Base-by-base conservation (phyloP, 208 protist genomes). In the Naegleria gruberi region DNA sequence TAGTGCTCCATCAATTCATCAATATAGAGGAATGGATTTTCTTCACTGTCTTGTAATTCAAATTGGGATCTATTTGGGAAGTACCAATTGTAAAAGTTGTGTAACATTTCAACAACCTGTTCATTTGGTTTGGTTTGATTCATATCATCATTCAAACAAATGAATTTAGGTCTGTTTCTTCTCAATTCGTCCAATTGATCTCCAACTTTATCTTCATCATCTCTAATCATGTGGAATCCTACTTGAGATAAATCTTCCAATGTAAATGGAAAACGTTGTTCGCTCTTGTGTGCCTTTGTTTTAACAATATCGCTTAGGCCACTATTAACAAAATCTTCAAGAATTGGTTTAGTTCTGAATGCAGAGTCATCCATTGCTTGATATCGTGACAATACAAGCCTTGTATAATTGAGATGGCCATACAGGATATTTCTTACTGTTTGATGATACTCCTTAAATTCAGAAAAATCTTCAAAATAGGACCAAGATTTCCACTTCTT, bases 81-180 rank as follows among this genome's bases (percentile, higher is more conserved):
- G 37, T 87, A 87, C 82, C 87, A 90, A 17, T 46, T 8, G 77
- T 57, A 90, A 17, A 82, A 90, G 5, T 90, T 19, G 41, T 77
- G 43, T 17, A 90, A n/a, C 23, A 44, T 15, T 34, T 82, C 30
- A 37, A 90, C 81, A 30, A 87, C 74, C 85, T 37, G 44, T 5
- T 44, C 45, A 6, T 82, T 47, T 74, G 93, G 92, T 40, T 93
- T 30, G 0, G 46, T 90, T 74, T 95, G 90, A 81, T 95, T 91
- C 51, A 96, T 94, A 91, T 96, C 94, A 89, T 96, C 94, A 83
- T 96, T 96, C 15, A 96, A 43, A 89, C 94, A 96, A 82, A 96
- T 91, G 73, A 95, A 96, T 87, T 95, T 95, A 12, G 91, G 88
- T 30, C 91, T 73, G 26, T 90, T 82, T 30, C 84, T 34, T 55